Evolutionary conservation across 1,284 basidiomycete species (phyloP), one percentile per base, ranked within the genome.

Genomic region (Ceratobasidium sp.): DNA sequence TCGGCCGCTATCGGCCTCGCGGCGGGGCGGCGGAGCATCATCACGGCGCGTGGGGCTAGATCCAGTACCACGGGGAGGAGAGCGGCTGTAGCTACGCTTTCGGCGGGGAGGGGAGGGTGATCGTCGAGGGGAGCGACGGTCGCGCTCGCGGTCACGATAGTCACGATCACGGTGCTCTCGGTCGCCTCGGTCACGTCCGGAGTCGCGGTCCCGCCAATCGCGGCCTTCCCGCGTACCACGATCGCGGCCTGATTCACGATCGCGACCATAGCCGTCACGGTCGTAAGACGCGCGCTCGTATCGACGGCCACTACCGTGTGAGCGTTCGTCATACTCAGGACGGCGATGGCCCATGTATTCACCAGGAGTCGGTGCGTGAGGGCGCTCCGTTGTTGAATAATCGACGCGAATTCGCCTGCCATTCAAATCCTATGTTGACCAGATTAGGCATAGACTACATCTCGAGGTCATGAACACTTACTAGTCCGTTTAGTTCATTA

Each of bases 331-430:
- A 26, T 76, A 73, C 64, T 82, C 81, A 46, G 85, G 81, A 66
- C 84, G 80, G 54, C 92, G 90, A 78, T 94, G 92, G 18, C 96
- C 95, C 91, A 96, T 96, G 84, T 99, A 99, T 83, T 98, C 94
- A 76, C 97, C 97, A 3, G 98, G 97, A 16, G 97, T 99, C 11
- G 98, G 95, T 16, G 93, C 91, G 82, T 99, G 97, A 30, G 97
- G 92, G 70, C 93, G 89, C 76, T 92, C 89, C 4, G 98, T 99
- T 50, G 97, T 93, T 0, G 95, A 98, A 80, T 92, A 99, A 81
- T 99, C 97, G 61, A 99, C 97, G 72, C 97, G 94, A 79, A 99
- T 96, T 62, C 92, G 89, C 73, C 97, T 93, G 28, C 96, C 97
- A 79, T 99, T 97, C 72, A 99, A 86, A 77, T 97, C 95, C 92